phyloP scores from a whole-genome alignment of 768 basidiomycete genomes.

The Exsudoporus frostii region DNA sequence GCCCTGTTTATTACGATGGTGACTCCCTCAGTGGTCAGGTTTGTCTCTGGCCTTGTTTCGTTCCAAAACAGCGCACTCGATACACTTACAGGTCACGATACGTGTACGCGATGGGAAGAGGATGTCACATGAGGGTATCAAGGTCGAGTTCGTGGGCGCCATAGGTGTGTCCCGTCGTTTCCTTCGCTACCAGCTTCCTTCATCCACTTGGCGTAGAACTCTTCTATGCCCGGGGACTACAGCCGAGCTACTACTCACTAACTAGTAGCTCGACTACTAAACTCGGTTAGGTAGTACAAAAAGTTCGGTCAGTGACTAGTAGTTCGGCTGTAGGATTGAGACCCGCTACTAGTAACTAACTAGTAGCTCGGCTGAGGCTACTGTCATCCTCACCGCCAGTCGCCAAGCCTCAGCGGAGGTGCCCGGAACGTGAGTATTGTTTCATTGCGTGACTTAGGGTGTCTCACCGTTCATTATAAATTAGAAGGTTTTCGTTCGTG shows the following conservation, averaged over 20 bases:
- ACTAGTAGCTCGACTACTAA: too few species aligned
- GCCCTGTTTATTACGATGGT: slow-evolving; percentile 95
- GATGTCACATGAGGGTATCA: slow-evolving; percentile 92
- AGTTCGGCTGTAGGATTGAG: too few species aligned
- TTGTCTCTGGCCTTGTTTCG: slow-evolving; percentile 16
- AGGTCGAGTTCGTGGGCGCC: slow-evolving; percentile 95
- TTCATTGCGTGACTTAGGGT: background rate
- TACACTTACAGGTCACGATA: slow-evolving; percentile 61
- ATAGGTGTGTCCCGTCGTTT: slow-evolving; percentile 62
- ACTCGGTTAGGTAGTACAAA: too few species aligned
- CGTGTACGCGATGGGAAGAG: slow-evolving; percentile 94
- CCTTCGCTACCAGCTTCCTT: background rate
- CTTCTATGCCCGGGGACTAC: slow-evolving; percentile 98
- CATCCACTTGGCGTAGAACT: slow-evolving; percentile 44
- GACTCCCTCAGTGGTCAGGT: slow-evolving; percentile 91
- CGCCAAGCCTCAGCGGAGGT: background rate
- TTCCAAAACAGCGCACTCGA: background rate
- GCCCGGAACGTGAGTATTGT: background rate
- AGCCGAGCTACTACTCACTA: too few species aligned
- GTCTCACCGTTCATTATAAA: slow-evolving; percentile 7
- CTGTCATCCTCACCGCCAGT: background rate
- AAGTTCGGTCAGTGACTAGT: too few species aligned
- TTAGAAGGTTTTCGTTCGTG: background rate
- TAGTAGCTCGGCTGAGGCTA: too few species aligned
- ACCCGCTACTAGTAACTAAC: too few species aligned